Evolutionary conservation across 306 rosid species (phyloP).

Genomic region (Boehmeria nivea): DNA sequence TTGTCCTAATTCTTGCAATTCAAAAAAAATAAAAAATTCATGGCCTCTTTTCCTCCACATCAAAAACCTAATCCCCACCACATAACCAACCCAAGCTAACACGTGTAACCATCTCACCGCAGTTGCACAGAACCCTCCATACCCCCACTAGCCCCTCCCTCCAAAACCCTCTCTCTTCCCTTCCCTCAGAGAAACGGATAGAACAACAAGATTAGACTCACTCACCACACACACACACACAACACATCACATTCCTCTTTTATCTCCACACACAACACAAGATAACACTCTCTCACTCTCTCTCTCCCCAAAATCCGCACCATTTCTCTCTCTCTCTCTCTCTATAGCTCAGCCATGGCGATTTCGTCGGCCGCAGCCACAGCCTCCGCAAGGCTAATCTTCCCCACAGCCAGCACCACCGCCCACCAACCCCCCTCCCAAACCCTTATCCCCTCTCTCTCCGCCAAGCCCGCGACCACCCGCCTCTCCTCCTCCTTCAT

Average conservation of each 20-base stretch:
- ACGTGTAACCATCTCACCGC: conserved; percentile 4
- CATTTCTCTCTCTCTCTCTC: not conserved
- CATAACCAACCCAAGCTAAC: conserved; percentile 1
- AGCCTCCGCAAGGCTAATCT: conserved; percentile 41
- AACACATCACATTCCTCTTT: conserved; percentile 33
- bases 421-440: conserved; percentile 14
- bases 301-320: not conserved
- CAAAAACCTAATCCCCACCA: not conserved
- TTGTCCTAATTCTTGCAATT: too few relatives aligned
- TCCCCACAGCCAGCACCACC: not conserved
- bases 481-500: conserved; percentile 62
- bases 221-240: conserved; percentile 10
- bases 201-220: conserved; percentile 1
- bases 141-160: too few relatives aligned
- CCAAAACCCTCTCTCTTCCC: too few relatives aligned
- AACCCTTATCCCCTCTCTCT: conserved; percentile 15
- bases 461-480: conserved; percentile 15
- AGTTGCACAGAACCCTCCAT: conserved; percentile 23
- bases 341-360: conserved; percentile 32
- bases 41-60: conserved; percentile 13
- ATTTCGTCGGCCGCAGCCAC: conserved; percentile 40
- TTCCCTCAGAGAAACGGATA: conserved; percentile 50
- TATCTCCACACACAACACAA: conserved; percentile 13
- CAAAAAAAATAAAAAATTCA: too few relatives aligned
- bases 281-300: conserved; percentile 28